These are phyloP conservation scores for Laguncularia racemosa DNA, from an alignment of 345 rosid species.

Conservation along the genomic window DNA sequence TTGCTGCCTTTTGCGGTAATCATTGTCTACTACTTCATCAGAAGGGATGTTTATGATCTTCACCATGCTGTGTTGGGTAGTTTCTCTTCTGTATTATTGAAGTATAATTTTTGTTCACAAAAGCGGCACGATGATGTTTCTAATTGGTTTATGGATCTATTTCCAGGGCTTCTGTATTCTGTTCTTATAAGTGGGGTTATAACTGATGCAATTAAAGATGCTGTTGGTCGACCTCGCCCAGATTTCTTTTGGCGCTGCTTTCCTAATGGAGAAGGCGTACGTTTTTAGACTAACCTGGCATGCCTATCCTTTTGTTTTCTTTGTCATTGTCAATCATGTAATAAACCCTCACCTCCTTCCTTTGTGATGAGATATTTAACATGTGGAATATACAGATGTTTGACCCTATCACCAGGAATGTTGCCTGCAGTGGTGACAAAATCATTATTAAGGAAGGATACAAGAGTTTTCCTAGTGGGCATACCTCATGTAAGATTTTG, in stretches of 20 bases:
- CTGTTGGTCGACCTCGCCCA: constrained; percentile 92
- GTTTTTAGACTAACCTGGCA: constrained; percentile 5
- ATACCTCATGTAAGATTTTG: constrained; percentile 67
- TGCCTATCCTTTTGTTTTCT: not conserved
- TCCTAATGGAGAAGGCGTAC: constrained; percentile 80
- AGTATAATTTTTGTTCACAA: no score
- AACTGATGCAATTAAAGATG: constrained; percentile 91
- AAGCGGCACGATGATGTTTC: not conserved
- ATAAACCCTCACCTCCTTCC: not conserved
- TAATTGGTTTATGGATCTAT: constrained; percentile 4
- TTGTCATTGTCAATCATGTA: not conserved
- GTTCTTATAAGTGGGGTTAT: constrained; percentile 69
- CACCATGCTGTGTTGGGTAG: constrained; percentile 87
- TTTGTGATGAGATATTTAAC: not conserved
- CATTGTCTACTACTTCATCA: constrained; percentile 54
- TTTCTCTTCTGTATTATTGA: constrained; percentile 2
- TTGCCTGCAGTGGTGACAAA: constrained; percentile 67
- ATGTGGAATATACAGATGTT: constrained; percentile 36
- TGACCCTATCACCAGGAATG: constrained; percentile 50
- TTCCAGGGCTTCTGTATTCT: constrained; percentile 70
- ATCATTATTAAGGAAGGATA: constrained; percentile 79
- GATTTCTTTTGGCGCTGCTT: constrained; percentile 98
- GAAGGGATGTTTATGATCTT: constrained; percentile 77
- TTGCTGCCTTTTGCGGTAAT: constrained; percentile 58
- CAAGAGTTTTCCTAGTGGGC: constrained; percentile 96